A percentile compares a stretch with the other conserved stretches of the same genome.
These are phyloP conservation scores for Talaromyces nanjingensis DNA, from an alignment of 495 filamentous ascomycete species.

Conservation along the genomic window DNA sequence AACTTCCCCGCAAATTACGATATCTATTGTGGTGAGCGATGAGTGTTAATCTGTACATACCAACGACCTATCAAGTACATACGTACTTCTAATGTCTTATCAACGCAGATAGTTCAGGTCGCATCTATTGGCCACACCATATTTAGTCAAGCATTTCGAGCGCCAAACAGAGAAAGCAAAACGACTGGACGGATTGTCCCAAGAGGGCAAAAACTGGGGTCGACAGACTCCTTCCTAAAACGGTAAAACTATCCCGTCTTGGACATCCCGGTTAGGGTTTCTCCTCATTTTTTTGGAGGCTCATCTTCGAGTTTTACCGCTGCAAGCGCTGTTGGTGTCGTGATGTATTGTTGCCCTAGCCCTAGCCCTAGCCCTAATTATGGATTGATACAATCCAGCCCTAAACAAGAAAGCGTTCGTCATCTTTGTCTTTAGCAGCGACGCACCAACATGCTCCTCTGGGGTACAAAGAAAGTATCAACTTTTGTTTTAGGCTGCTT, in stretches of 20 bases:
- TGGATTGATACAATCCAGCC: neutral
- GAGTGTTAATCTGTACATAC: neutral
- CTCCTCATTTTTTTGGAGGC: neutral
- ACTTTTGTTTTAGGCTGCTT: neutral
- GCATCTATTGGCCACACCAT: neutral
- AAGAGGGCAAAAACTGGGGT: conserved; percentile 2
- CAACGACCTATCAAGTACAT: neutral
- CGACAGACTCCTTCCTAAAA: neutral
- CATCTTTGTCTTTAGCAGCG: neutral
- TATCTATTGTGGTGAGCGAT: neutral
- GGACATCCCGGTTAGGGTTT: neutral
- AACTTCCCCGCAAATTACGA: neutral
- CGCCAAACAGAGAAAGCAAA: neutral
- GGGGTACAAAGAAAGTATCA: neutral
- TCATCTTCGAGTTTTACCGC: neutral
- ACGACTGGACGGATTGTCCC: conserved; percentile 4
- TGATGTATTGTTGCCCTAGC: neutral
- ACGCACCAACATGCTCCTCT: neutral
- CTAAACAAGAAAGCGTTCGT: neutral
- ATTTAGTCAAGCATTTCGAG: neutral
- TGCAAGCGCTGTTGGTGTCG: neutral
- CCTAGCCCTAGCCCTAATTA: neutral
- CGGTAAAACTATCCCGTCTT: conserved; percentile 2
- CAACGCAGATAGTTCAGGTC: neutral
- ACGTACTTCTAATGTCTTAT: neutral